Conservation (phyloP, 306 rosid genomes). For the Cicer judaicum region DNA sequence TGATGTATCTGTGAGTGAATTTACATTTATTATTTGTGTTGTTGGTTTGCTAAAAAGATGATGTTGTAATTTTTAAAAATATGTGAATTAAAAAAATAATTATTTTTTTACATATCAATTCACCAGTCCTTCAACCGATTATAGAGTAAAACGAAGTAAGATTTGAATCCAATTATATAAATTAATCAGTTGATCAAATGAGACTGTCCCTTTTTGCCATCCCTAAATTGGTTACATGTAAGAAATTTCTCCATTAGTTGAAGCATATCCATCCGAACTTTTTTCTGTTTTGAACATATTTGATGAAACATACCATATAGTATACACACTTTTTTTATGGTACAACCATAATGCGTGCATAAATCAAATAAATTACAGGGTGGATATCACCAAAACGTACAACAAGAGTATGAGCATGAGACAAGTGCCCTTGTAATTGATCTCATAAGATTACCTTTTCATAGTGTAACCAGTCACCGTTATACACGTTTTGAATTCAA, state of each 20-base stretch:
- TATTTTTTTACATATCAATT: too few species aligned
- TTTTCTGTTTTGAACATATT: not conserved
- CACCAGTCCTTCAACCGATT: too few species aligned
- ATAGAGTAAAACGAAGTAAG: too few species aligned
- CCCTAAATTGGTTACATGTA: not conserved
- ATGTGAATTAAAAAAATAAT: too few species aligned
- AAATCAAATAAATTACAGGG: not conserved
- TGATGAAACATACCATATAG: constrained; percentile 38
- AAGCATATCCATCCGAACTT: not conserved
- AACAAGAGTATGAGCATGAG: not conserved
- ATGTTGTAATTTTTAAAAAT: too few species aligned
- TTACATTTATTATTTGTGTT: too few species aligned
- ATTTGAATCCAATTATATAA: too few species aligned
- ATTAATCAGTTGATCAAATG: too few species aligned
- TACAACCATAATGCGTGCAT: not conserved
- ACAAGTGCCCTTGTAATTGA: constrained; percentile 51
- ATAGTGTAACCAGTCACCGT: constrained; percentile 21
- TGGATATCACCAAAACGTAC: constrained; percentile 26
- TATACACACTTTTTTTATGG: too few species aligned
- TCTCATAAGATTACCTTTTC: constrained; percentile 50
- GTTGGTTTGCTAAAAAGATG: too few species aligned
- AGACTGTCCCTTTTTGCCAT: too few species aligned
- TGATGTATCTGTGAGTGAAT: too few species aligned
- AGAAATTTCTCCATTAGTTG: not conserved
- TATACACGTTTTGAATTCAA: not conserved